Conservation (phyloP, 768 basidiomycete genomes). For the Hericium erinaceus region DNA sequence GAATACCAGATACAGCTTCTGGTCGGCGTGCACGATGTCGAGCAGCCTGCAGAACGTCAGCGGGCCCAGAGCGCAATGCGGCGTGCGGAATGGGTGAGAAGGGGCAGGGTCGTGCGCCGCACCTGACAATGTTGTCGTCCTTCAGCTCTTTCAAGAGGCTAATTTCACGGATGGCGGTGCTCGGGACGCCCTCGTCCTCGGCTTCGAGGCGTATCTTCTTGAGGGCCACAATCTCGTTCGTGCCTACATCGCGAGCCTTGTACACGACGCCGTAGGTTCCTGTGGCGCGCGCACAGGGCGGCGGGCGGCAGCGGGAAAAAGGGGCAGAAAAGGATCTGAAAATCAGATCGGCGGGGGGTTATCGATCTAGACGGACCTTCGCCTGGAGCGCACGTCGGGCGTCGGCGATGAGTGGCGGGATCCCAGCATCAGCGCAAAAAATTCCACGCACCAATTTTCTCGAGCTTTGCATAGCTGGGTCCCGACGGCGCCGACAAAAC, state of each 20-base stretch:
- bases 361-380: slow-evolving; percentile 30
- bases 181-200: slow-evolving; percentile 97
- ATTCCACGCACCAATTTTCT: slow-evolving; percentile 74
- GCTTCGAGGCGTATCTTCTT: slow-evolving; percentile 99
- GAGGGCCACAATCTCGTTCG: slow-evolving; percentile 81
- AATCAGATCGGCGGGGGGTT: background rate
- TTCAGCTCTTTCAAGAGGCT: slow-evolving; percentile 93
- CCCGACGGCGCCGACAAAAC: background rate
- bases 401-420: background rate
- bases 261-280: slow-evolving; percentile 99
- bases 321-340: background rate
- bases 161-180: slow-evolving; percentile 97
- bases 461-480: slow-evolving; percentile 86
- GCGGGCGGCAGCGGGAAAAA: background rate
- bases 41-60: slow-evolving; percentile 48
- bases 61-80: background rate
- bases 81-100: slow-evolving; percentile 1
- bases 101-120: slow-evolving; percentile 15
- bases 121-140: slow-evolving; percentile 94
- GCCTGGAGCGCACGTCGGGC: slow-evolving; percentile 24
- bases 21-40: slow-evolving; percentile 95
- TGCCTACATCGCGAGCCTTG: slow-evolving; percentile 80
- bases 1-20: slow-evolving; percentile 95
- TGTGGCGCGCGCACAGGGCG: slow-evolving; percentile 21
- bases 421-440: background rate